Evolutionary conservation across 768 basidiomycete genomes (phyloP), one percentile per base, ranked within the genome.

Genomic region (Lentinula edodes): DNA sequence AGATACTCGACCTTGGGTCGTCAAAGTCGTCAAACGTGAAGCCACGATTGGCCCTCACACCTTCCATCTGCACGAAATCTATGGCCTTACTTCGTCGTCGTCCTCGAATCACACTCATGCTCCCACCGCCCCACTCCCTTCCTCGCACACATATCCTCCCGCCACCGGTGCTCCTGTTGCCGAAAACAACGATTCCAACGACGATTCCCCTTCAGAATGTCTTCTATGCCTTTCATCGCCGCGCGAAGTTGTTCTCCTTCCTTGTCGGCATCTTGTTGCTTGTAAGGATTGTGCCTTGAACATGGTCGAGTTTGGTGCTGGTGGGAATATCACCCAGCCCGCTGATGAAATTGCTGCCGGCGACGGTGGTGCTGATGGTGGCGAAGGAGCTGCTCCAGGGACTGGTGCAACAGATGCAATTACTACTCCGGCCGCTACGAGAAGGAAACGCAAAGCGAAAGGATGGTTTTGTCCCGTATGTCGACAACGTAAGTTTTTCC

Each of bases 401-500:
- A 52, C 62, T 28, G 42, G 41, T 8, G 51, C 54, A 18, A 42
- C 36, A 23, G 48, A 46, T 0, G 15, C 58, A 23, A 38, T 53
- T 32, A 54, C 32, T 38, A 34, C 65, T 10, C 54, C 67, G 28
- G 32, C 66, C 7, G 59, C 70, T n/a, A 9, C 53, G 36, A 80
- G 93, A 63, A 80, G 94, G 70, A 95, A 94, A 79, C 82, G 93
- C 66, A 95, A 93, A 76, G 90, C 93, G 0, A 98, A 98, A 74
- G 95, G 95, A 5, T 98, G 95, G 95, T 93, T 90, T 81, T 98
- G 95, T 71, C 95, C 95, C 34, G 92, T 98, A 53, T 96, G 95
- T 73, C 84, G 95, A 66, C 94, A 95, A 80, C 93, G 93, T 95
- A 70, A 73, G 91, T 82, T 5, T 58, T 45, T 61, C 46, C n/a